Evolutionary conservation across 1,284 basidiomycete species (phyloP).

Genomic region (Clitocybe nebularis): DNA sequence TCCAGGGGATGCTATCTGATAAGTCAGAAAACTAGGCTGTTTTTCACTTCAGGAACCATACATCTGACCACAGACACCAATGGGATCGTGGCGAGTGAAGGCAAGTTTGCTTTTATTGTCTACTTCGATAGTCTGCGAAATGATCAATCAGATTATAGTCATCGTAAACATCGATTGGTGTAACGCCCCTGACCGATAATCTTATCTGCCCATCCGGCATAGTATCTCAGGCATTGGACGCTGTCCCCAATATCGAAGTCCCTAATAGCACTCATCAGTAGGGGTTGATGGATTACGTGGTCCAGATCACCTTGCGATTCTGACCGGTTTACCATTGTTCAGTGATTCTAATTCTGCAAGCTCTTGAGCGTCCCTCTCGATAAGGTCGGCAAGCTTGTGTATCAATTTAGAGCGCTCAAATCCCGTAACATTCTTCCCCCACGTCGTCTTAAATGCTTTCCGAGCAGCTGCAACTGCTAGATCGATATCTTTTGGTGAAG

Average conservation of each 20-base stretch:
- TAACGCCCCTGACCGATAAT: constrained; percentile 59
- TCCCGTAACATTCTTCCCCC: constrained; percentile 86
- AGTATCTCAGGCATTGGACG: constrained; percentile 79
- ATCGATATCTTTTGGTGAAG: constrained; percentile 76
- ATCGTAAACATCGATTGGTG: constrained; percentile 1
- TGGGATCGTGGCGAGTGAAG: constrained; percentile 89
- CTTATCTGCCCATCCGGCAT: constrained; percentile 69
- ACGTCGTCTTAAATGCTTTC: constrained; percentile 80
- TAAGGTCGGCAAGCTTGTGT: constrained; percentile 86
- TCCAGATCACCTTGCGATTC: constrained; percentile 52
- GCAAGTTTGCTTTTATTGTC: constrained; percentile 78
- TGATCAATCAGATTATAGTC: constrained; percentile 6
- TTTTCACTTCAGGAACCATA: too few relatives aligned
- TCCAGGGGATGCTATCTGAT: constrained; percentile 81
- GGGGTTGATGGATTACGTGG: not conserved
- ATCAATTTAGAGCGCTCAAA: constrained; percentile 78
- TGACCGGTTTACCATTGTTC: constrained; percentile 85
- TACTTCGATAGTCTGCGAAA: constrained; percentile 70
- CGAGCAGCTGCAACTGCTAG: constrained; percentile 81
- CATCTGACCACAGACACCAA: constrained; percentile 93
- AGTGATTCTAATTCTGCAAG: constrained; percentile 77
- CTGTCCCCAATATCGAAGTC: constrained; percentile 85
- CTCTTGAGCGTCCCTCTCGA: constrained; percentile 79
- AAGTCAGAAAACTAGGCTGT: too few relatives aligned
- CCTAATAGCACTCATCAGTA: constrained; percentile 32